Conservation (phyloP, 179 eudicot genomes). For the Amaranthus tricolor region DNA sequence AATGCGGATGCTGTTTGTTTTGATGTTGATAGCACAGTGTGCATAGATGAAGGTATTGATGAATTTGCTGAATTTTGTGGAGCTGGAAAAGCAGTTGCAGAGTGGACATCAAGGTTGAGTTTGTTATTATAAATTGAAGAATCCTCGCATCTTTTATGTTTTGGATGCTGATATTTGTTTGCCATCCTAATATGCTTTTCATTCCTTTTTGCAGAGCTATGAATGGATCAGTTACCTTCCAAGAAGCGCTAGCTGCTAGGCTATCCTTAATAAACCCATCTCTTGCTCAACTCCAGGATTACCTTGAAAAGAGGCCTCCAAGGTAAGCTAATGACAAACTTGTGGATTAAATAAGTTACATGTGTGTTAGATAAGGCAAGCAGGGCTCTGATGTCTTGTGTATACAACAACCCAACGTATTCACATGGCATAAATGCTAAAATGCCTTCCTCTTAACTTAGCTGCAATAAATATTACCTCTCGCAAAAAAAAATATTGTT, state of each 20-base stretch:
- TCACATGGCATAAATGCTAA: neutral
- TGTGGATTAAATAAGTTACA: neutral
- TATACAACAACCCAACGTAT: neutral
- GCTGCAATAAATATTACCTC: neutral
- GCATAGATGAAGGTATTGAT: conserved; percentile 96
- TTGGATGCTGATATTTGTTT: conserved; percentile 6
- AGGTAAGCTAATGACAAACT: conserved; percentile 41
- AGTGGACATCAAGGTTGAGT: conserved; percentile 86
- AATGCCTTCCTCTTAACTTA: neutral
- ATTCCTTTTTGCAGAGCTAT: conserved; percentile 57
- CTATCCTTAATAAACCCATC: conserved; percentile 84
- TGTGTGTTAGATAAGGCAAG: neutral
- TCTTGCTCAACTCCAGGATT: conserved; percentile 62
- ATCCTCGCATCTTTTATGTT: neutral
- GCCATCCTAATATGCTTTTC: neutral
- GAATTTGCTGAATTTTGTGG: conserved; percentile 97
- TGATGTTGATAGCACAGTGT: conserved; percentile 97
- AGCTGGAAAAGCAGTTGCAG: conserved; percentile 96
- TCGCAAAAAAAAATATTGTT: neutral
- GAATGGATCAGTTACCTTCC: conserved; percentile 93
- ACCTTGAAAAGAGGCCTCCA: conserved; percentile 76
- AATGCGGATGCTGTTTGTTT: conserved; percentile 87
- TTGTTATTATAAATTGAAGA: conserved; percentile 13
- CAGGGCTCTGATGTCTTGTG: neutral
- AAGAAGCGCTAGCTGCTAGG: conserved; percentile 85